Evolutionary conservation across 2,329 filamentous ascomycete species (phyloP), one percentile per base, ranked within the genome.

Genomic region (Colletotrichum endophyticum): DNA sequence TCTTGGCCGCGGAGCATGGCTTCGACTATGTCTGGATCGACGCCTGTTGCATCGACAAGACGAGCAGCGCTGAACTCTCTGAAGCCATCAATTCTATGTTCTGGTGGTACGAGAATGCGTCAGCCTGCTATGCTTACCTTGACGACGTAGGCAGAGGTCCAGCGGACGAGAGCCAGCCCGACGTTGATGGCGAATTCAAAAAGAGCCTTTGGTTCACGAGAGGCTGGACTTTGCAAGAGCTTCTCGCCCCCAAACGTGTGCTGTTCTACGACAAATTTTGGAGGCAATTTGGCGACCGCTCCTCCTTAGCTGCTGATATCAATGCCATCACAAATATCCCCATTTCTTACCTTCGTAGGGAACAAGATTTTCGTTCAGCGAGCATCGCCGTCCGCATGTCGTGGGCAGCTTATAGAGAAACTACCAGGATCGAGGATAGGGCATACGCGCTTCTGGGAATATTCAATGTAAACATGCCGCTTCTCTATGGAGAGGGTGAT

Each of bases 401-500:
- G 5, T 84, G 82, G 83, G 80, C 81, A 13, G 78, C 81, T 8
- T 66, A 68, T 5, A 73, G 82, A 16, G 16, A 78, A 36, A 83
- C 79, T 2, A 80, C 68, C 1, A 77, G 79, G 15, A 27, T 66
- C 32, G 79, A 84, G 64, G 81, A 84, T 59, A 27, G 61, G 3
- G 80, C 82, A 0, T 84, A 84, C 57, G 81, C 78, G 9, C 70
- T 84, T 0, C 70, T 84, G 4, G 83, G 83, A 0, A 70, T 84
- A 7, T 82, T 84, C 12, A 78, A 76, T 8, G 72, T 84, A 0
- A 79, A 77, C 19, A 81, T 84, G 78, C 79, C 80, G 2, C 73
- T 83, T 12, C 68, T 82, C 2, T 83, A 83, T 44, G 82, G 81
- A 11, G 83, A 84, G 44, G 79, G 80, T 2, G 57, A 57, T 2